Evolutionary conservation across 176 grass and related monocot species (phyloP), one percentile per base, ranked within the genome.

Genomic region (Echinochloa phyllopogon): DNA sequence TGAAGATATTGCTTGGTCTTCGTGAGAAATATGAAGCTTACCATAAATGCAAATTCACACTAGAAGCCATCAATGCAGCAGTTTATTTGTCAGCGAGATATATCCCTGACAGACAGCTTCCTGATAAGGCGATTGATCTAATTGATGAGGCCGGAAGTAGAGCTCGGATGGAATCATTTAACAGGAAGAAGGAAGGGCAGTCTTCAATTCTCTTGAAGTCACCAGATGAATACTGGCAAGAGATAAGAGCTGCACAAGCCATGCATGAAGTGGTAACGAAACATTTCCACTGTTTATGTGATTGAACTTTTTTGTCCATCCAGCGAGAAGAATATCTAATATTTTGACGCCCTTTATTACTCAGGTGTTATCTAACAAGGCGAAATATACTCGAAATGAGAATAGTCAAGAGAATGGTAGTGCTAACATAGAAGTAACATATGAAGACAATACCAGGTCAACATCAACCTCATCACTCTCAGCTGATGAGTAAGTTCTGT

Each of bases 71-170:
- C 91, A 89, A 96, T 72, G 82, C 96, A 92, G 96, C 96, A 53
- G 96, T 99, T 81, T 96, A 99, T 85, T 84, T 99, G 60, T 99
- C 96, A 85, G 85, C 96, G 74, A 94, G 96, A 92, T 96, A 99
- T 72, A 99, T 99, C 67, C 87, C 93, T 25, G 96, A 99, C 83
- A 92, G 96, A 79, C 94, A 91, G 68, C 91, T 99, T 83, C 96
- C 96, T 86, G 96, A 99, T 87, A 99, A 99, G 87, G 96, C 96
- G 79, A 99, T 99, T 76, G 96, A 99, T 92, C 89, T 99, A 45
- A 99, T 99, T 83, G 96, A 96, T 12, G 96, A 99, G 88, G 96
- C 96, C 84, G 96, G 96, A 82, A 99, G 96, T 74, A 89, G 91
- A 88, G 90, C 96, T 88, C 91, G 94, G 36, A 99, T 99, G 82